Evolutionary conservation across 148 eudicot genomes (phyloP).

Genomic region (Amaranthus palmeri): DNA sequence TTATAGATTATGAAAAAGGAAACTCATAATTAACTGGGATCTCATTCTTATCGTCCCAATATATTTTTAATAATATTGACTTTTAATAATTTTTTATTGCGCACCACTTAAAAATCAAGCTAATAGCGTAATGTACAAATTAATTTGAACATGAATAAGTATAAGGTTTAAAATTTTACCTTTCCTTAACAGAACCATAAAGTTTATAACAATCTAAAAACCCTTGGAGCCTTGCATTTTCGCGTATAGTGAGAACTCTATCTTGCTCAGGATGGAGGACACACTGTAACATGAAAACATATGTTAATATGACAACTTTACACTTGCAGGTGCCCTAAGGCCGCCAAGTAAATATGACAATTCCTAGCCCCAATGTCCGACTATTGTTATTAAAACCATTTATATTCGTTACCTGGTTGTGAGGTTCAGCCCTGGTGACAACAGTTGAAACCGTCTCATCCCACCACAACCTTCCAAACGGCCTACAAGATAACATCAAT

Average conservation of each 20-base stretch:
- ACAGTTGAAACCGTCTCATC: constrained; percentile 18
- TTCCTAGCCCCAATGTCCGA: too few relatives aligned
- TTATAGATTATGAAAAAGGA: too few relatives aligned
- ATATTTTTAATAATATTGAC: too few relatives aligned
- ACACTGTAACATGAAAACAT: constrained; percentile 8
- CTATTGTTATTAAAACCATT: too few relatives aligned
- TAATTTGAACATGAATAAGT: too few relatives aligned
- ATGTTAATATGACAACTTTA: not conserved
- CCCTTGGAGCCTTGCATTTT: constrained; percentile 51
- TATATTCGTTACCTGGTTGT: constrained; percentile 11
- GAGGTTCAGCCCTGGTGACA: constrained; percentile 22
- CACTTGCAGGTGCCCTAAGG: too few relatives aligned
- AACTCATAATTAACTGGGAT: too few relatives aligned
- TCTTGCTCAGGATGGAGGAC: constrained; percentile 47
- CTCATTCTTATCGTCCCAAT: too few relatives aligned
- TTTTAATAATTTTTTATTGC: too few relatives aligned
- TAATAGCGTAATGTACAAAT: too few relatives aligned
- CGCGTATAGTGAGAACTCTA: constrained; percentile 43
- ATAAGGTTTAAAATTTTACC: constrained; percentile 17
- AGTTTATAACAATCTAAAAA: constrained; percentile 46
- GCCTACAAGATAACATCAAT: not conserved
- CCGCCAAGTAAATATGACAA: too few relatives aligned
- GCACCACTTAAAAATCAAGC: too few relatives aligned
- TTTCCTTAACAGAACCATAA: constrained; percentile 33
- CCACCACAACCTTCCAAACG: constrained; percentile 23